These are phyloP conservation scores for Selaginella moellendorffii DNA, from an alignment of 75 land plant genomes.

Conservation along the genomic window DNA sequence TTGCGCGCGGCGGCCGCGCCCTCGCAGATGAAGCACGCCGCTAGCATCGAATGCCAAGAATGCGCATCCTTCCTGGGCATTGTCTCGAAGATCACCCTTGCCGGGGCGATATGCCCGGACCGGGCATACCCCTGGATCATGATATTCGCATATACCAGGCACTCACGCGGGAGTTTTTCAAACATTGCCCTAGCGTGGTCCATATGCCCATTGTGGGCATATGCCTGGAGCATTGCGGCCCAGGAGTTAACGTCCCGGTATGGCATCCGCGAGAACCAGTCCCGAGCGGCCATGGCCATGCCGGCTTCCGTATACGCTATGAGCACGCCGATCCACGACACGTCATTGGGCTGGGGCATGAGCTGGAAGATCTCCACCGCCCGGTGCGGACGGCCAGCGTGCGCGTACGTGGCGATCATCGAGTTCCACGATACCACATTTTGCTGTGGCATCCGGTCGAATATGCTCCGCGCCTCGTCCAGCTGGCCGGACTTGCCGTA, in stretches of 20 bases:
- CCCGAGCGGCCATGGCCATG: neutral
- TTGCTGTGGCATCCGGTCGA: conserved; percentile 3
- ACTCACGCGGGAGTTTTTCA: neutral
- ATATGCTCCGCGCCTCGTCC: neutral
- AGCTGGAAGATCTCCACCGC: neutral
- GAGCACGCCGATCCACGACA: neutral
- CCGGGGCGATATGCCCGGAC: neutral
- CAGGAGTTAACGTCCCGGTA: neutral
- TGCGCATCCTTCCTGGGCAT: neutral
- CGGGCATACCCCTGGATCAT: neutral
- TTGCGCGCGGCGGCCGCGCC: neutral
- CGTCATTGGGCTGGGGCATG: conserved; percentile 1
- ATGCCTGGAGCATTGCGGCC: neutral
- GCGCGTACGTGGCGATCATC: neutral
- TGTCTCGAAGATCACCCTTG: neutral
- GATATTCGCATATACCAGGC: neutral
- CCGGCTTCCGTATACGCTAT: neutral
- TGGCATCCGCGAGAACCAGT: neutral
- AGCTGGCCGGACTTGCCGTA: neutral
- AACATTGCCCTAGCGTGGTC: neutral
- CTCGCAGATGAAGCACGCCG: neutral
- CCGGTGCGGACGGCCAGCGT: neutral
- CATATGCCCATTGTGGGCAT: neutral
- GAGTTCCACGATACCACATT: conserved; percentile 2
- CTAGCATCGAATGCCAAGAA: neutral